These are phyloP conservation scores for Beta macrorhiza DNA, from an alignment of 179 eudicot genomes.

Conservation along the genomic window DNA sequence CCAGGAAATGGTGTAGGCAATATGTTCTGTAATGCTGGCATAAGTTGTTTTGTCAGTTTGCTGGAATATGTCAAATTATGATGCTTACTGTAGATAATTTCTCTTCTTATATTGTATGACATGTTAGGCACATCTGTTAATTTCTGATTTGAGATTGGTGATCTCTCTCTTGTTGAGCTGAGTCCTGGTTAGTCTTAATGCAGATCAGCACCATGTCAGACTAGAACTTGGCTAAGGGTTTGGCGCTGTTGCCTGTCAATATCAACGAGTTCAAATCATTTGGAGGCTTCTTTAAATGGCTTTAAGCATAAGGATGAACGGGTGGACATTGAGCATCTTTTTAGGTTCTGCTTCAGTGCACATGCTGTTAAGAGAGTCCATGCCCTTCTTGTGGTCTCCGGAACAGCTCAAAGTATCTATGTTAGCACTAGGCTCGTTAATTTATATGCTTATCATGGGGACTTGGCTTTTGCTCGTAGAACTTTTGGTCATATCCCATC, in stretches of 20 bases:
- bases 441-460: constrained; percentile 45
- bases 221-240: constrained; percentile 24
- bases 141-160: background rate
- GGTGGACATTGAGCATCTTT: constrained; percentile 39
- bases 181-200: constrained; percentile 16
- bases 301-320: constrained; percentile 21
- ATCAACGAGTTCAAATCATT: constrained; percentile 28
- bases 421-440: constrained; percentile 48
- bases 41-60: background rate
- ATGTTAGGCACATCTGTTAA: background rate
- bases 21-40: background rate
- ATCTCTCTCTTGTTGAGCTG: constrained; percentile 12
- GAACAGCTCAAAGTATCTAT: constrained; percentile 37
- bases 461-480: constrained; percentile 33
- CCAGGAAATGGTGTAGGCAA: background rate
- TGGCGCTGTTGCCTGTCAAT: constrained; percentile 21
- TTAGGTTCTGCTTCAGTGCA: constrained; percentile 34
- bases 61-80: background rate
- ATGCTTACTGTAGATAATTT: background rate
- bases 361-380: constrained; percentile 35
- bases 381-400: constrained; percentile 46
- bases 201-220: constrained; percentile 35
- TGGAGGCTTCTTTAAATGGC: constrained; percentile 25
- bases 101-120: background rate
- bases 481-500: constrained; percentile 34